Conservation (phyloP, 176 grass and related monocot species). For the Bromus sterilis region DNA sequence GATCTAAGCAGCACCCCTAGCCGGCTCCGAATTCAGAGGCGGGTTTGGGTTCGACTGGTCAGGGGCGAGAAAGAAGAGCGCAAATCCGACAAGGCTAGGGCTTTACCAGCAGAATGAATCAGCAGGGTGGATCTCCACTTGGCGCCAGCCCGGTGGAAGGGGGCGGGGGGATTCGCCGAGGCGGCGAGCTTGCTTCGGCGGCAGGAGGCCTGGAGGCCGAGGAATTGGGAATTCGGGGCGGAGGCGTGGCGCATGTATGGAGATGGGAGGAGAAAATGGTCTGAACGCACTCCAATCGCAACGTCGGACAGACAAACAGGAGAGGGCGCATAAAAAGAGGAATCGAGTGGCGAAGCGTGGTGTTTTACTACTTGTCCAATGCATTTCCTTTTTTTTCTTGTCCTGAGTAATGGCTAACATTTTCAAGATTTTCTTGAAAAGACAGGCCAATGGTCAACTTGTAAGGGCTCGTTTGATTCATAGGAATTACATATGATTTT, state of each 20-base stretch:
- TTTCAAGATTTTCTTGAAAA: background rate
- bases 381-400: background rate
- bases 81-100: background rate
- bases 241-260: conserved; percentile 7
- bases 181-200: conserved; percentile 4
- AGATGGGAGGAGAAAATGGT: conserved; percentile 21
- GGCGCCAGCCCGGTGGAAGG: background rate
- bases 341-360: background rate
- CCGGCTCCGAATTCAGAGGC: background rate
- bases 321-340: background rate
- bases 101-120: background rate
- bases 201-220: background rate
- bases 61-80: background rate
- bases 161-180: background rate
- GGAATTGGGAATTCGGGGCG: conserved; percentile 16
- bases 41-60: background rate
- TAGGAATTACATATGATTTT: no score
- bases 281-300: conserved; percentile 23
- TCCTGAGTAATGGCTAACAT: background rate
- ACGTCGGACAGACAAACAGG: conserved; percentile 3
- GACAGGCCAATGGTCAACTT: background rate
- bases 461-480: no score
- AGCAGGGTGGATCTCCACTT: conserved; percentile 14
- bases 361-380: background rate
- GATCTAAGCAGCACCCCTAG: conserved; percentile 13